Evolutionary conservation across 192 early-diverging fungal genomes (phyloP).

Genomic region (Cetraspora pellucida): DNA sequence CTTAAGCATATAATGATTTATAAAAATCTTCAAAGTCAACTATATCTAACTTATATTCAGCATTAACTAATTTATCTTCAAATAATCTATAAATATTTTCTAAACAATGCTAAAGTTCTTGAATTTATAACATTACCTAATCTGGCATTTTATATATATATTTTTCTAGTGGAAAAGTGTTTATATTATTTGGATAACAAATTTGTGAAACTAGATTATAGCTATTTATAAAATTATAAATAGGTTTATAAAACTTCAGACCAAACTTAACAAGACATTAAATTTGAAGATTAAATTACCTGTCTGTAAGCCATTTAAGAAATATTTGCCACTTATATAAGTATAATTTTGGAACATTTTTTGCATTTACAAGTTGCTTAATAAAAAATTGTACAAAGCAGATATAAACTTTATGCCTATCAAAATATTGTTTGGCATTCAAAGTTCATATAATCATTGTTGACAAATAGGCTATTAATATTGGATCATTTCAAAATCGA

Average conservation of each 20-base stretch:
- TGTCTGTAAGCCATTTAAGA: not conserved
- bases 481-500: no score
- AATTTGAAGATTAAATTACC: not conserved
- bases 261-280: slow-evolving; percentile 4
- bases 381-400: no score
- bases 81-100: not conserved
- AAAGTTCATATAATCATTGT: no score
- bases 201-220: not conserved
- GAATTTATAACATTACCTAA: not conserved
- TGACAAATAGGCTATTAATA: no score
- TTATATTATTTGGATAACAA: no score
- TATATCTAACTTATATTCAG: not conserved
- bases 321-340: slow-evolving; percentile 1
- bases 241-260: not conserved
- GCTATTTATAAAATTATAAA: slow-evolving; percentile 1
- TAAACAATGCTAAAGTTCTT: not conserved
- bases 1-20: not conserved
- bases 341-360: not conserved
- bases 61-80: not conserved
- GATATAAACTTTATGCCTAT: no score
- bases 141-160: slow-evolving; percentile 1
- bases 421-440: no score
- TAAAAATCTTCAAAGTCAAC: not conserved
- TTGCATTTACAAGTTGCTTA: no score
- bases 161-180: not conserved